Base-by-base conservation (phyloP, 1,284 basidiomycete genomes). In the Tylopilus sp. region DNA sequence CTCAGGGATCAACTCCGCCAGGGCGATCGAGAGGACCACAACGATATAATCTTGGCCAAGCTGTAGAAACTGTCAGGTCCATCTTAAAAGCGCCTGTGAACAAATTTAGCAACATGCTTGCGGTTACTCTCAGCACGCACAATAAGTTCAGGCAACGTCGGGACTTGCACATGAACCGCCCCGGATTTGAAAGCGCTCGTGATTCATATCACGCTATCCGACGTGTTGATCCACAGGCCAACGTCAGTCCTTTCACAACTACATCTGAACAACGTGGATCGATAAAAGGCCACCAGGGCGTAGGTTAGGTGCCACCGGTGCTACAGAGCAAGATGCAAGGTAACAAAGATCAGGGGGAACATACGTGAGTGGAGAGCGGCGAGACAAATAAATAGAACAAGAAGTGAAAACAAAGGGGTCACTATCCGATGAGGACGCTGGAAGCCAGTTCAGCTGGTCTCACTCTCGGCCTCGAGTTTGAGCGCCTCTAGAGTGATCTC, bases 401-500 rank as follows among this genome's bases (percentile, higher is more conserved):
- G 31, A 8, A 35, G 18, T 12, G n/a, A 35, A 36, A 41, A 46
- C 31, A 29, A 21, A 7, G 14, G 30, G 34, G 33, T 38, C 31
- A 6, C 29, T 39, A 36, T 35, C 42, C 29, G n/a, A 44, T 15
- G 29, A 26, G 24, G 30, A 48, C 39, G 15, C 33, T n/a, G 29
- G 44, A 36, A 44, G 39, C 50, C 39, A 46, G 38, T 44, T 33
- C 14, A 28, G 37, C 29, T 44, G 28, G 42, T 61, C 50, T 56
- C 57, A 33, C 33, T 46, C 43, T 65, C 56, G 28, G 54, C 51
- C 44, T 56, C 62, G n/a, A 51, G 44, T 47, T 51, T 66, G 44
- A 70, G 60, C 26, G 50, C 46, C 14, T 51, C 52, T 46, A 82
- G 63, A 34, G 82, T 77, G 36, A 65, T 57, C n/a, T 68, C 68